Percentiles rank a stretch among this genome's conserved stretches.
phyloP scores from a whole-genome alignment of 495 filamentous ascomycete genomes.

The Penicillium waksmanii region DNA sequence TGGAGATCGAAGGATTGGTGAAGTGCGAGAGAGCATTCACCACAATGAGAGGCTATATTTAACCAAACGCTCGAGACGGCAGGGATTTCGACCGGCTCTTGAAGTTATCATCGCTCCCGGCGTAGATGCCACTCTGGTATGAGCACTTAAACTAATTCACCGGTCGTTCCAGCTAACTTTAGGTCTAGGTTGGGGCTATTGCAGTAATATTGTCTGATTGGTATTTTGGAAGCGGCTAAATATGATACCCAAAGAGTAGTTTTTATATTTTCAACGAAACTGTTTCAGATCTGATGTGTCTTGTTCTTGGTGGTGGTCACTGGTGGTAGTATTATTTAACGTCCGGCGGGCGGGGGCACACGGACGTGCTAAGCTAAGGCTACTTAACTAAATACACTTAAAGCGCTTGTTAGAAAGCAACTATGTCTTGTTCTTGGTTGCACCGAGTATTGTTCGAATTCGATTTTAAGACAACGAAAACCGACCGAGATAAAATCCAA shows the following conservation, averaged over 20 bases:
- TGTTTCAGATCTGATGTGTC: too few relatives aligned
- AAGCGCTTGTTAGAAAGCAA: too few relatives aligned
- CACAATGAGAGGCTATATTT: slow-evolving; percentile 31
- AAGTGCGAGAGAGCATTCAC: slow-evolving; percentile 32
- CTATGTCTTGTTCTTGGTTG: not conserved
- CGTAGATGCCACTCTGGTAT: slow-evolving; percentile 32
- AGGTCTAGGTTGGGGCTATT: slow-evolving; percentile 15
- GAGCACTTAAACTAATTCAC: not conserved
- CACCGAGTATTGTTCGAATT: not conserved
- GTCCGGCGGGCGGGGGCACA: too few relatives aligned
- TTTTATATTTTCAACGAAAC: not conserved
- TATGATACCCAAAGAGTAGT: not conserved
- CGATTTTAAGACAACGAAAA: too few relatives aligned
- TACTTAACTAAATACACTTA: too few relatives aligned
- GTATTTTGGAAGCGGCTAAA: slow-evolving; percentile 14
- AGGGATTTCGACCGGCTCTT: slow-evolving; percentile 23
- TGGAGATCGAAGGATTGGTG: slow-evolving; percentile 31
- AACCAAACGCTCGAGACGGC: slow-evolving; percentile 9
- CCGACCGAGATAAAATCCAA: too few relatives aligned
- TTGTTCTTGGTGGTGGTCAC: not conserved
- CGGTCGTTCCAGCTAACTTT: not conserved
- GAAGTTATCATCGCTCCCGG: slow-evolving; percentile 27
- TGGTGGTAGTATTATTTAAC: too few relatives aligned
- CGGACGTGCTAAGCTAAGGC: too few relatives aligned
- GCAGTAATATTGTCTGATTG: slow-evolving; percentile 19